Evolutionary conservation across 495 filamentous ascomycete genomes (phyloP).

Genomic region (Neurospora intermedia): DNA sequence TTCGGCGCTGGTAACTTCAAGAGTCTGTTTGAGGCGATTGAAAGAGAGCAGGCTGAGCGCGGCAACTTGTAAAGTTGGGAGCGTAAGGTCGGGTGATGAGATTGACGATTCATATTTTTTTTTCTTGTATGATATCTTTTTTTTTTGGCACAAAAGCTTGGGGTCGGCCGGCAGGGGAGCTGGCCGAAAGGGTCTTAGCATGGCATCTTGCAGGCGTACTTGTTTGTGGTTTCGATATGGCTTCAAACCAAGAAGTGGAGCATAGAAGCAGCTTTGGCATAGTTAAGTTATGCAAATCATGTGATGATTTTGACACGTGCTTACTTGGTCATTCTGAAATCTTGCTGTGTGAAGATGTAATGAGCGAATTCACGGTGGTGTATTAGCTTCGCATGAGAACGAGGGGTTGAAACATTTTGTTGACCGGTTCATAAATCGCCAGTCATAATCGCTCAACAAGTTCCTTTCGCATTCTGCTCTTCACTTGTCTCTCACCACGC

Average conservation of each 20-base stretch:
- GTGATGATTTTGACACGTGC: not conserved
- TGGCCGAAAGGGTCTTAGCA: not conserved
- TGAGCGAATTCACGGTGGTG: not conserved
- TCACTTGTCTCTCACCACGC: not conserved
- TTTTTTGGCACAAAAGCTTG: not conserved
- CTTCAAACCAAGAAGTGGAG: not conserved
- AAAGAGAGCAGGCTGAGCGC: conserved; percentile 72
- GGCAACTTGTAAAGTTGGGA: conserved; percentile 54
- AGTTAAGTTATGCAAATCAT: not conserved
- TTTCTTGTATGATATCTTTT: not conserved
- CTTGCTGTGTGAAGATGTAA: not conserved
- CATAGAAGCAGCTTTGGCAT: not conserved
- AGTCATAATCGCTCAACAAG: not conserved
- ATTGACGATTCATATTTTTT: not conserved
- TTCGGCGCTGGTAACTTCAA: conserved; percentile 96
- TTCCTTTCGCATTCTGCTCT: not conserved
- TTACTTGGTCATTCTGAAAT: not conserved
- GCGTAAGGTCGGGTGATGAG: not conserved
- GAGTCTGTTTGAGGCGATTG: conserved; percentile 84
- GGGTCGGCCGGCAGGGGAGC: not conserved
- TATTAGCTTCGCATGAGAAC: not conserved
- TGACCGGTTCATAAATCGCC: not conserved
- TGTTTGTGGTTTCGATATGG: not conserved
- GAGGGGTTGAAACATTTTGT: not conserved
- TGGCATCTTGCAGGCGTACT: not conserved